Evolutionary conservation across 805 yeast species (phyloP).

Genomic region (Candida germanica): DNA sequence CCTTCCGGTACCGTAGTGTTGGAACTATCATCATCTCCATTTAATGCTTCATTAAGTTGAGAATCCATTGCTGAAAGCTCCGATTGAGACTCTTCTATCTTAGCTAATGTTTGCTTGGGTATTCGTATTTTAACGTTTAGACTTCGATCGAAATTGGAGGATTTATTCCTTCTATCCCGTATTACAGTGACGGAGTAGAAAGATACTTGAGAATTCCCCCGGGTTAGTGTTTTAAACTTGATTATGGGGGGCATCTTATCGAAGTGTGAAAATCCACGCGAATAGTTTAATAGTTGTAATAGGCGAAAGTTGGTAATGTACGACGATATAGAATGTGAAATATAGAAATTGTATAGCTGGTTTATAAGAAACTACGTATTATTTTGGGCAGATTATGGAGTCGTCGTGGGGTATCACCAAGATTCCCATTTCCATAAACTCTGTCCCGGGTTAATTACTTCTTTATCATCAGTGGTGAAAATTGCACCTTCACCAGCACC

Average conservation of each 20-base stretch:
- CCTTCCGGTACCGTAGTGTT: too few relatives aligned
- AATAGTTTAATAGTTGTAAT: too few relatives aligned
- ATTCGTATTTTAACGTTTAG: slow-evolving; percentile 3
- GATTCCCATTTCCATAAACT: slow-evolving; percentile 35
- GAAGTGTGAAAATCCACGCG: background rate
- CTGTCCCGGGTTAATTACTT: slow-evolving; percentile 36
- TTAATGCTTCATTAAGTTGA: slow-evolving; percentile 1
- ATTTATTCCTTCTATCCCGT: background rate
- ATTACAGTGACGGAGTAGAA: slow-evolving; percentile 1
- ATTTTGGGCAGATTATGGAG: too few relatives aligned
- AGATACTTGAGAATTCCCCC: background rate
- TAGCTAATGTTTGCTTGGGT: slow-evolving; percentile 1
- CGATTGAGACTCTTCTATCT: background rate
- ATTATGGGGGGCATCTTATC: slow-evolving; percentile 4
- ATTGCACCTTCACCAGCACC: slow-evolving; percentile 21
- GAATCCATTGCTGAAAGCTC: slow-evolving; percentile 3
- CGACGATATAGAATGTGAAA: too few relatives aligned
- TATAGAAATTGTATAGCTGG: too few relatives aligned
- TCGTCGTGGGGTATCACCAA: too few relatives aligned
- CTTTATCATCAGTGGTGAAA: slow-evolving; percentile 23
- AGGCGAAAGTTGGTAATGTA: too few relatives aligned
- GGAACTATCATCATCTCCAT: too few relatives aligned
- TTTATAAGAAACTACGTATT: too few relatives aligned
- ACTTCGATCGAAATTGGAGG: background rate
- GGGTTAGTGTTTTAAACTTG: slow-evolving; percentile 1